These are phyloP conservation scores for Ustilago trichophora DNA, from an alignment of 1,284 basidiomycete species.

Conservation along the genomic window DNA sequence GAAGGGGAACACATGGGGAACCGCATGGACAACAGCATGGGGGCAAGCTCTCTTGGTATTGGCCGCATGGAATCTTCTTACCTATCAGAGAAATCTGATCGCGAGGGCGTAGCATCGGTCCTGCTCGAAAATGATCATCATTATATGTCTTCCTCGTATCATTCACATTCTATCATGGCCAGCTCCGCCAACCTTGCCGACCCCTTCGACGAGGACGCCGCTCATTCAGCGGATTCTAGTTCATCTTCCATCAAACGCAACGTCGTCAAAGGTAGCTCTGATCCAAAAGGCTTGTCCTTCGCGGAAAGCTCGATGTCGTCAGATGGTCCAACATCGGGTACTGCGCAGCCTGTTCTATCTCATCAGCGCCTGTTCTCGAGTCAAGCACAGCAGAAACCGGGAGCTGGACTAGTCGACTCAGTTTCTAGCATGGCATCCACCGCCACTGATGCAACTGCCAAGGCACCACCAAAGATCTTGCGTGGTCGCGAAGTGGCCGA, in stretches of 20 bases:
- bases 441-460: slow-evolving; percentile 22
- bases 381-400: slow-evolving; percentile 1
- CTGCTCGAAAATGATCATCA: background rate
- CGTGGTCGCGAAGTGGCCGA: slow-evolving; percentile 52
- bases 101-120: background rate
- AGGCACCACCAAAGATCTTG: slow-evolving; percentile 9
- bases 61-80: slow-evolving; percentile 26
- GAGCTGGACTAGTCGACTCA: slow-evolving; percentile 21
- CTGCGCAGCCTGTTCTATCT: background rate
- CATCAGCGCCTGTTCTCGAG: slow-evolving; percentile 7
- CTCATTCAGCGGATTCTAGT: background rate
- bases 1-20: no score
- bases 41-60: slow-evolving; percentile 37
- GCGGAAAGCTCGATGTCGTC: background rate
- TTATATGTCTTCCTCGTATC: slow-evolving; percentile 3
- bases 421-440: slow-evolving; percentile 35
- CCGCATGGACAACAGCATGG: slow-evolving; percentile 25
- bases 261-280: background rate
- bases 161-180: slow-evolving; percentile 31
- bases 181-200: slow-evolving; percentile 51
- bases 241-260: background rate
- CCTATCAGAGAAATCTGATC: background rate
- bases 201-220: slow-evolving; percentile 32
- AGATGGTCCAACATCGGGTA: background rate
- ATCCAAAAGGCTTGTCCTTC: background rate